Evolutionary conservation across 306 rosid species (phyloP), one percentile per base, ranked within the genome.

Genomic region (Corylus avellana): DNA sequence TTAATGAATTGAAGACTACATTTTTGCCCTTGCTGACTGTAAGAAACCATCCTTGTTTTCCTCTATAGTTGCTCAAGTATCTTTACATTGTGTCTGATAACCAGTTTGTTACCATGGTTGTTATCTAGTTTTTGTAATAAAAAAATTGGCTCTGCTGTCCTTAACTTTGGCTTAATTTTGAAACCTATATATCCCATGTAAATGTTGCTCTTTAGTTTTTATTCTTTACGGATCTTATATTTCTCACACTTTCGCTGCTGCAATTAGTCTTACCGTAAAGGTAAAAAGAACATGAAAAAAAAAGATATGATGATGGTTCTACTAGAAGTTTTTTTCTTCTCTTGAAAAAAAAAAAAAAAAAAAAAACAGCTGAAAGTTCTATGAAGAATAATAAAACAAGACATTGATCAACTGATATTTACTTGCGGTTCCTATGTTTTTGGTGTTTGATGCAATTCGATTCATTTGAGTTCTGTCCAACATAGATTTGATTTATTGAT

Each of bases 11-110:
- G 56, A 92, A 88, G 84, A 76, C 87, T 62, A 92, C 99, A 50
- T 95, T 92, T 88, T 80, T 32, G 86, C 96, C 96, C 27, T 64
- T 95, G 97, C 91, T 95, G 72, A 95, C 97, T 0, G 98, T 95
- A 86, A 83, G 97, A 76, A 79, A 66, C 79, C 79, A 78, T 75
- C 81, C 76, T 72, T 25, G 48, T 76, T 74, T 70, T 53, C 57
- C 73, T 78, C 42, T 64, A 61, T 12, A 80, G 72, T 27, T 63
- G 42, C 79, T 85, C 37, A 10, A 80, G 47, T 53, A 42, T 81
- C 75, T 57, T 77, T 72, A 46, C 37, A 67, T 74, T 57, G 53
- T 78, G 59, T 75, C 82, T 76, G 50, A 44, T 74, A 18, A 7
- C 47, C 51, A 76, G 39, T 73, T 53, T 66, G 78, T 73, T 67